Conservation (phyloP, 2,329 filamentous ascomycete genomes). For the Talaromyces sp. region DNA sequence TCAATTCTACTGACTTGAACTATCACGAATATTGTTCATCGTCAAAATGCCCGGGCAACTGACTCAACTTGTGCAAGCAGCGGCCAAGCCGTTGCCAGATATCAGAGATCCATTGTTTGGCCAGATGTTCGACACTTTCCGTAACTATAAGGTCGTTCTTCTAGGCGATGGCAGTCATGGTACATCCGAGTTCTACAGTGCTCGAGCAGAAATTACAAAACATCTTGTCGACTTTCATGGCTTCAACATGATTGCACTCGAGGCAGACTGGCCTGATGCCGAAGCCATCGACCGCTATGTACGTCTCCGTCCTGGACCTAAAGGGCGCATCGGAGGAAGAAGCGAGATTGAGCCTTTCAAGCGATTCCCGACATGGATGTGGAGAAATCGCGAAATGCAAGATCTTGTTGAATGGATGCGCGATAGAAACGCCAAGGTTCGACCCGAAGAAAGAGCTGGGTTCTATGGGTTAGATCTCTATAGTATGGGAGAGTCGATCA, state of each 20-base stretch:
- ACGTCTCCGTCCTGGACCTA: slow-evolving; percentile 43
- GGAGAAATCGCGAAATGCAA: slow-evolving; percentile 55
- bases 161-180: slow-evolving; percentile 53
- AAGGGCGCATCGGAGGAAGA: slow-evolving; percentile 32
- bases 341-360: slow-evolving; percentile 44
- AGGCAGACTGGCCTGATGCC: slow-evolving; percentile 57
- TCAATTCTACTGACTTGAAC: neutral
- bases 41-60: slow-evolving; percentile 28
- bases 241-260: slow-evolving; percentile 53
- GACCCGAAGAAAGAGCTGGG: slow-evolving; percentile 35
- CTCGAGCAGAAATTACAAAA: slow-evolving; percentile 53
- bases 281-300: slow-evolving; percentile 54
- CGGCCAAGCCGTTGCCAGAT: slow-evolving; percentile 38
- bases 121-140: slow-evolving; percentile 44
- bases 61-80: slow-evolving; percentile 35
- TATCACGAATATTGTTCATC: neutral
- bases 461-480: slow-evolving; percentile 57
- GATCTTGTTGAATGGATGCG: slow-evolving; percentile 55
- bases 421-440: slow-evolving; percentile 39
- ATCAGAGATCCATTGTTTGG: slow-evolving; percentile 40
- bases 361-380: slow-evolving; percentile 58
- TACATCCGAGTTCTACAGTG: slow-evolving; percentile 56
- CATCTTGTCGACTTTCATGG: slow-evolving; percentile 51
- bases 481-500: slow-evolving; percentile 49
- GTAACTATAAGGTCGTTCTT: slow-evolving; percentile 42